A percentile compares a stretch with the other conserved stretches of the same genome.
These are phyloP conservation scores for Cryptococcus sp. DNA, from an alignment of 1,284 basidiomycete species.

Conservation along the genomic window DNA sequence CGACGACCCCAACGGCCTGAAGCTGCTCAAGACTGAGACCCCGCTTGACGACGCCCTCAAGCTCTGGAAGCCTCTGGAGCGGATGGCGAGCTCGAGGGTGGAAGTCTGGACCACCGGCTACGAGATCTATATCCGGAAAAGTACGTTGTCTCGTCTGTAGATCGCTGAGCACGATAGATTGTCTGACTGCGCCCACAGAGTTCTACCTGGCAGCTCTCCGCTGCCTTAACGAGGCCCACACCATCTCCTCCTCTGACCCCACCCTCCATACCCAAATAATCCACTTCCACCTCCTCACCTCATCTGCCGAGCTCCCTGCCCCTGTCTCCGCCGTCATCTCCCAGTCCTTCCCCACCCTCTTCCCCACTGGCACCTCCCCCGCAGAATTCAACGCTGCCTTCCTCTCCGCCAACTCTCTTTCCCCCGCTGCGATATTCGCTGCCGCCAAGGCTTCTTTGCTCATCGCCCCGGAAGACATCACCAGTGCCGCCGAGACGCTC, in stretches of 20 bases:
- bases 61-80: slow-evolving; percentile 65
- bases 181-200: slow-evolving; percentile 52
- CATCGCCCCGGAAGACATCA: slow-evolving; percentile 20
- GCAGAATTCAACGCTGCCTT: slow-evolving; percentile 71
- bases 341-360: slow-evolving; percentile 53
- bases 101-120: slow-evolving; percentile 73
- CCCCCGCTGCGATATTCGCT: slow-evolving; percentile 59
- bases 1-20: slow-evolving; percentile 76
- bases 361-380: slow-evolving; percentile 60
- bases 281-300: slow-evolving; percentile 57
- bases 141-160: slow-evolving; percentile 53
- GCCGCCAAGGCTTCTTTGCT: slow-evolving; percentile 62
- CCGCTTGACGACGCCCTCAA: slow-evolving; percentile 75
- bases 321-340: slow-evolving; percentile 44
- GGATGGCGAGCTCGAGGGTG: slow-evolving; percentile 56
- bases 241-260: slow-evolving; percentile 60
- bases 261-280: slow-evolving; percentile 69
- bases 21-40: slow-evolving; percentile 63
- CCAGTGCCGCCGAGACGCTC: slow-evolving; percentile 18
- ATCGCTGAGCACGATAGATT: not conserved
- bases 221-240: slow-evolving; percentile 62
- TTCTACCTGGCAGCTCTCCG: slow-evolving; percentile 74
- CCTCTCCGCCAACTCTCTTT: slow-evolving; percentile 58
- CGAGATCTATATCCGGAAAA: slow-evolving; percentile 74
- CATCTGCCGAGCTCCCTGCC: slow-evolving; percentile 36